Percentiles rank a stretch among this genome's conserved stretches.
Evolutionary conservation across 306 rosid species (phyloP).

Genomic region (Lathyrus tuberosus): DNA sequence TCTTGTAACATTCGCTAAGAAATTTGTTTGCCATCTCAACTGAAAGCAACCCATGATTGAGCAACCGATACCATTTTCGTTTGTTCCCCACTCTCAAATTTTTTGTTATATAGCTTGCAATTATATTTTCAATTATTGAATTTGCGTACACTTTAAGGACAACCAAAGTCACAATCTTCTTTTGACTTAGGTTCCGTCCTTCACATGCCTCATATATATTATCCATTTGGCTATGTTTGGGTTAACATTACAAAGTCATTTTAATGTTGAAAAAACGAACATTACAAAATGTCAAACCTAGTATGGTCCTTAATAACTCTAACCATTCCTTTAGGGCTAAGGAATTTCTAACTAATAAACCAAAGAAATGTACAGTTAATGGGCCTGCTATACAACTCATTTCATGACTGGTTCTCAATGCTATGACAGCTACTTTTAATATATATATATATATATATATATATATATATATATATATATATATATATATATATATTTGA

Average conservation of each 20-base stretch:
- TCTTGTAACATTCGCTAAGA: slow-evolving; percentile 22
- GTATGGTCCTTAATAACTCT: neutral
- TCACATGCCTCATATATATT: neutral
- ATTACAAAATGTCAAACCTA: neutral
- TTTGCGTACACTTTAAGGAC: slow-evolving; percentile 19
- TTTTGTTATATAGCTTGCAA: slow-evolving; percentile 30
- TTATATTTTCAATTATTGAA: neutral
- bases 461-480: no score
- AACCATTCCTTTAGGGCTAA: neutral
- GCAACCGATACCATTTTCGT: slow-evolving; percentile 4
- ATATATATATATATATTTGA: no score
- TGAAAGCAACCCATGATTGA: slow-evolving; percentile 25
- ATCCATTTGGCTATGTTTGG: neutral
- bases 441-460: no score
- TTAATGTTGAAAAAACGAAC: neutral
- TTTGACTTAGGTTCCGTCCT: neutral
- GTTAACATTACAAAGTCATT: neutral
- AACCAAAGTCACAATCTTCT: slow-evolving; percentile 24
- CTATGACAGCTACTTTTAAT: no score
- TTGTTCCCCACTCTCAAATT: slow-evolving; percentile 9
- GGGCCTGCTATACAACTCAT: neutral
- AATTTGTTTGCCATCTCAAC: neutral
- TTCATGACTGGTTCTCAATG: neutral
- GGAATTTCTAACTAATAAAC: neutral
- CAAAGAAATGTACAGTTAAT: neutral